Evolutionary conservation across 2,329 filamentous ascomycete species (phyloP).

Genomic region (Pseudopithomyces maydicus): DNA sequence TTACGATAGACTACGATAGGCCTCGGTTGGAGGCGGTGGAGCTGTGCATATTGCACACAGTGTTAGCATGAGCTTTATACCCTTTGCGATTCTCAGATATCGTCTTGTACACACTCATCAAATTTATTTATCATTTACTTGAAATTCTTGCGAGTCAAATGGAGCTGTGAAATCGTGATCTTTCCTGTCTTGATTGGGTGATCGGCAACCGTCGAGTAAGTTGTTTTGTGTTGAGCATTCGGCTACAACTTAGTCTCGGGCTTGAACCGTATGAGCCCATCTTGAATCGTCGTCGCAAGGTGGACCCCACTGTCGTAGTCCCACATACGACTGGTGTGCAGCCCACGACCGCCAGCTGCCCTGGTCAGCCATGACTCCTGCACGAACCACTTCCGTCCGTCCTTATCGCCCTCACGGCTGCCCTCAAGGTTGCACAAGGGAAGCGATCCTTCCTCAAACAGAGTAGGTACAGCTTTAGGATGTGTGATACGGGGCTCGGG

Average conservation of each 20-base stretch:
- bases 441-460: conserved; percentile 26
- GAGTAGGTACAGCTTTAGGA: conserved; percentile 28
- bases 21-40: background rate
- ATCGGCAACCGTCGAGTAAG: too few relatives aligned
- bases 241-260: conserved; percentile 9
- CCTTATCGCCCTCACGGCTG: conserved; percentile 19
- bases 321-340: conserved; percentile 38
- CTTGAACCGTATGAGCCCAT: conserved; percentile 36
- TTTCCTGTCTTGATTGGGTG: too few relatives aligned
- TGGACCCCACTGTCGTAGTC: conserved; percentile 35
- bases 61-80: background rate
- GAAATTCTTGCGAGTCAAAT: too few relatives aligned
- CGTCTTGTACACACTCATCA: background rate
- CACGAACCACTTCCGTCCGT: conserved; percentile 39
- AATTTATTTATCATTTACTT: too few relatives aligned
- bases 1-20: background rate
- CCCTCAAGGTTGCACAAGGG: conserved; percentile 29
- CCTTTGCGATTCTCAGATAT: background rate
- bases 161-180: too few relatives aligned
- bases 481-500: conserved; percentile 28
- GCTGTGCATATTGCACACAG: background rate
- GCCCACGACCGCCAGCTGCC: conserved; percentile 28
- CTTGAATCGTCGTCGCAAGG: conserved; percentile 40
- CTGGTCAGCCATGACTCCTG: conserved; percentile 35
- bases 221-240: too few relatives aligned